Evolutionary conservation across 2,329 filamentous ascomycete species (phyloP), one percentile per base, ranked within the genome.

Genomic region (Sporothrix dimorphospora): DNA sequence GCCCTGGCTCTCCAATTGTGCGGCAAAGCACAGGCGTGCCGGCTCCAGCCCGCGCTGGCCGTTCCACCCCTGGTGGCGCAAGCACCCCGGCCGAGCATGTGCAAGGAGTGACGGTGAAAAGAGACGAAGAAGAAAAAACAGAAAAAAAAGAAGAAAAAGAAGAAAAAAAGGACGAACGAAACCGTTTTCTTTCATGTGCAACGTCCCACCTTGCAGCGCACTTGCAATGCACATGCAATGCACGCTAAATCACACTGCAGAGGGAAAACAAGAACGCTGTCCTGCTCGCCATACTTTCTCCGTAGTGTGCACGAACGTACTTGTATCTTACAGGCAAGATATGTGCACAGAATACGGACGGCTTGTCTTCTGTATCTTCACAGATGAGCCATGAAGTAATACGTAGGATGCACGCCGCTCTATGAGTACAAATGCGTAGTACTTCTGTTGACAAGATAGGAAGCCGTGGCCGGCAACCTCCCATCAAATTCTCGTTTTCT

Each of bases 171-270:
- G 40, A 27, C 19, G 14, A 34, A 21, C 12, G 34, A 27, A 27
- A 27, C 57, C 57, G 27, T 6, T 34, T 42, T 40, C 42, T 38
- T 70, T 30, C 40, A 70, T 49, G 66, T 57, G 66, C 66, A 55
- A 67, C 16, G 65, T 53, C 27, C 63, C 12, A 9, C 63, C 5
- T 19, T 27, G 21, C n/a, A 27, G 61, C 9, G 14, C 14, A 14
- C 21, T 47, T 30, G 40, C 21, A 38, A 3, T 45, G 40, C 21
- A 47, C 38, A 3, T 65, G 21, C 6, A 21, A 47, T 47, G 40
- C 61, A 66, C 40, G 24, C 55, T 21, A 4, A 30, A 40, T 16
- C 34, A 67, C 27, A 0, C 24, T 47, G 40, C 40, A 66, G 27
- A 38, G 7, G 19, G 30, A 40, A 40, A 59, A 16, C 16, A 11